Base-by-base conservation (phyloP, 352 stramenopile genomes). In the Phytophthora sp. region DNA sequence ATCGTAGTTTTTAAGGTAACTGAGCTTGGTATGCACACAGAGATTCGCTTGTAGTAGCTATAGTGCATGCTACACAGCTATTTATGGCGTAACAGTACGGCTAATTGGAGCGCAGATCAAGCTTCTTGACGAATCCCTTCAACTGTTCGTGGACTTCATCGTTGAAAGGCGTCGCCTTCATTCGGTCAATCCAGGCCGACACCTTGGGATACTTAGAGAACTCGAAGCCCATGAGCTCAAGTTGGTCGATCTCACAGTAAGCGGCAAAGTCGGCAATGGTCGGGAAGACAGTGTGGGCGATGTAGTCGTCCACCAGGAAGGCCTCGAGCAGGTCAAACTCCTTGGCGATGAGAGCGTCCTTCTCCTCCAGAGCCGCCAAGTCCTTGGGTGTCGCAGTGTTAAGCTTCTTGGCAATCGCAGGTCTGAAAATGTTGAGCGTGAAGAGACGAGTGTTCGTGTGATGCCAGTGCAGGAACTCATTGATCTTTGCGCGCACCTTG, bases 391-490 rank as follows among this genome's bases (percentile, higher is more conserved):
- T 82, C 2, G 77, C 76, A 2, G 24, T 42, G 8, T 74, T 70
- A 5, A 79, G 21, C 36, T 67, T 71, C 31, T 75, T 64, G 41
- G 52, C 26, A 36, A 85, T 54, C 30, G 73, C 47, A 18, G 73
- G 80, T 13, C 67, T 68, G 16, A 88, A 26, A 21, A 90, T 73
- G 49, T 84, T 70, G 6, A 74, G 46, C 44, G 83, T 89, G 55
- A 83, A 78, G 47, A 71, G 60, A 2, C 83, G 79, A 16, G 75
- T 74, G 63, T 81, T 82, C 27, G 67, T 85, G 77, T 90, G 81
- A 65, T 90, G 79, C 81, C 81, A 90, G 73, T 90, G 77, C 56
- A 90, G 46, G 68, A 86, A 88, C 69, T 90, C 66, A 59, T 90
- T 75, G 39, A 88, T 65, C 73, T 90, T 88, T 50, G 80, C n/a